Base-by-base conservation (phyloP, 306 rosid species). In the Sechiopsis laciniata region DNA sequence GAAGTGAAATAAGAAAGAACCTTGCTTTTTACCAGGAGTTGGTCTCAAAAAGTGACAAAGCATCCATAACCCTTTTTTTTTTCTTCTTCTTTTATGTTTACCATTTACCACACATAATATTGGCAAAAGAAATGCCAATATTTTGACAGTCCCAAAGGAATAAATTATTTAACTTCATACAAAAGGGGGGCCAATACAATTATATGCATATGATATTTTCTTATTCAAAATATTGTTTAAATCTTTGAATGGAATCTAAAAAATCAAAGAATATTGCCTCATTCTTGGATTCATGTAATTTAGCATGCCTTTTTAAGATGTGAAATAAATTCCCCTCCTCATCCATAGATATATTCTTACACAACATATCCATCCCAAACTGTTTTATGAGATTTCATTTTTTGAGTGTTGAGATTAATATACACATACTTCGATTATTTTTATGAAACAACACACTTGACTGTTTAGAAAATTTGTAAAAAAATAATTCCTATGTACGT, bases 261-360 rank as follows among this genome's bases (percentile, higher is more conserved):
- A 17, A n/a, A 17, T 45, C 0, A n/a, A 42, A 40, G 73, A 68
- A 68, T 68, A 67, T 21, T 46, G 56, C 9, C 14, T 19, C 3
- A 46, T 67, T 46, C 56, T 45, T 67, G 32, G 52, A 67, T 67
- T 67, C 20, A 68, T 20, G 16, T 68, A 68, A 68, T 68, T 13
- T 4, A 21, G 20, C 73, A 2, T 20, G 7, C 56, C 46, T 61
- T 45, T 68, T 7, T 20, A 6, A 20, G 73, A 48, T 48, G 73
- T 7, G 56, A 68, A 68, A 21, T 12, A 68, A 68, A 66, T 66
- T 45, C 73, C 40, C 56, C 19, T 24, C 56, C 19, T 12, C 40
- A 68, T 46, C 19, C 73, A 63, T 63, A n/a, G 1, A 63, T 63
- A 35, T 63, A 35, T 37, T 63, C 50, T 35, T 8, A 35, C 15